Base-by-base conservation (phyloP, 164 flowering plant genomes). In the Houttuynia cordata region DNA sequence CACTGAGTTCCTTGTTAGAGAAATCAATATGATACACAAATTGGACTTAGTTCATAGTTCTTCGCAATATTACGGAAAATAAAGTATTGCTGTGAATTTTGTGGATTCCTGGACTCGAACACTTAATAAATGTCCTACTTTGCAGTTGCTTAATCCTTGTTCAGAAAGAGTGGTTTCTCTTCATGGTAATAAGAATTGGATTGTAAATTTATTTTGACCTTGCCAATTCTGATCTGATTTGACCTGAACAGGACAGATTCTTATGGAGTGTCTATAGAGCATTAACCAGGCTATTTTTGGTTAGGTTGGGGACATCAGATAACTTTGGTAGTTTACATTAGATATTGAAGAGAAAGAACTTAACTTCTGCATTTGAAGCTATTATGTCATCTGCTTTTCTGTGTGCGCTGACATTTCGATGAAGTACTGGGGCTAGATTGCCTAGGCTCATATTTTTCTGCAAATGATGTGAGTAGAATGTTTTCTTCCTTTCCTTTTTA, bases 341-440 rank as follows among this genome's bases (percentile, higher is more conserved):
- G 50, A 19, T 61, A 4, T 18, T 19, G 10, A 2, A 53, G 23
- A 30, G 41, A 39, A 59, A 51, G 49, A 63, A 58, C 90, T 77
- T 84, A n/a, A 84, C 90, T 41, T 23, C 74, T 56, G 71, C 68
- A 57, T 59, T 63, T 60, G 70, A 24, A 58, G 63, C 30, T 40
- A 20, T 65, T 24, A 34, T 58, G 37, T 24, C 9, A 6, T 63
- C 54, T 53, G 61, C 21, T 51, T 63, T 68, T 45, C 62, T 57
- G 42, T 56, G 74, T 61, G 24, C 58, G 68, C 63, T 59, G 61
- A 58, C 51, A 53, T 59, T 51, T 23, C n/a, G 57, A 53, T 37
- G 19, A 37, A 30, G 14, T 14, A 15, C 37, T 10, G 1, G 23
- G 34, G 18, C 10, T 17, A 54, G 19, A 24, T 54, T 24, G 30